phyloP scores from a whole-genome alignment of 2,329 filamentous ascomycete species.

The Aschersonia sp. region DNA sequence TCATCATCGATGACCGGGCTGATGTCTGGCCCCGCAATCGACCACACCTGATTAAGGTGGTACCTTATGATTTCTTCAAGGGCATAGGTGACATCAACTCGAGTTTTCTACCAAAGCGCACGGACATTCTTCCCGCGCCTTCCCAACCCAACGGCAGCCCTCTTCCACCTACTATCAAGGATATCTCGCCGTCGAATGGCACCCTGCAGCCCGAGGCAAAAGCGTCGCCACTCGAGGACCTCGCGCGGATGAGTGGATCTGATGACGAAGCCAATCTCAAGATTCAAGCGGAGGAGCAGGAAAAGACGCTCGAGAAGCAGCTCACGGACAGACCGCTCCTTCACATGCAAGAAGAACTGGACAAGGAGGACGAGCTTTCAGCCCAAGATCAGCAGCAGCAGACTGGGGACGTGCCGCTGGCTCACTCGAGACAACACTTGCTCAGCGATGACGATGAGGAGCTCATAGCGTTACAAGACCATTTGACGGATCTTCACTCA shows the following conservation, averaged over 20 bases:
- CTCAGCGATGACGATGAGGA: constrained; percentile 82
- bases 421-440: constrained; percentile 51
- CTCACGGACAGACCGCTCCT: constrained; percentile 75
- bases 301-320: constrained; percentile 76
- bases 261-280: constrained; percentile 55
- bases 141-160: constrained; percentile 11
- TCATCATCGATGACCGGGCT: constrained; percentile 93
- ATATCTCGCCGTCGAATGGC: neutral
- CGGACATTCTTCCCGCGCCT: constrained; percentile 30
- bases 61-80: constrained; percentile 93
- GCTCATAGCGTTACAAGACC: constrained; percentile 59
- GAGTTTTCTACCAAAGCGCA: constrained; percentile 76
- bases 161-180: neutral
- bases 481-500: constrained; percentile 60
- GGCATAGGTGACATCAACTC: constrained; percentile 98
- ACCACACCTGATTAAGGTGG: constrained; percentile 85
- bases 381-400: constrained; percentile 11
- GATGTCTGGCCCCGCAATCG: constrained; percentile 91
- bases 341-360: constrained; percentile 84
- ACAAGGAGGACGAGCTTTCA: constrained; percentile 50
- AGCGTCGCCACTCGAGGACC: constrained; percentile 47
- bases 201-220: constrained; percentile 10
- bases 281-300: constrained; percentile 71
- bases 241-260: constrained; percentile 61
- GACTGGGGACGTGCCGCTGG: constrained; percentile 11